Conservation (phyloP, 2,329 filamentous ascomycete genomes). For the Hymenoscyphus scutula region DNA sequence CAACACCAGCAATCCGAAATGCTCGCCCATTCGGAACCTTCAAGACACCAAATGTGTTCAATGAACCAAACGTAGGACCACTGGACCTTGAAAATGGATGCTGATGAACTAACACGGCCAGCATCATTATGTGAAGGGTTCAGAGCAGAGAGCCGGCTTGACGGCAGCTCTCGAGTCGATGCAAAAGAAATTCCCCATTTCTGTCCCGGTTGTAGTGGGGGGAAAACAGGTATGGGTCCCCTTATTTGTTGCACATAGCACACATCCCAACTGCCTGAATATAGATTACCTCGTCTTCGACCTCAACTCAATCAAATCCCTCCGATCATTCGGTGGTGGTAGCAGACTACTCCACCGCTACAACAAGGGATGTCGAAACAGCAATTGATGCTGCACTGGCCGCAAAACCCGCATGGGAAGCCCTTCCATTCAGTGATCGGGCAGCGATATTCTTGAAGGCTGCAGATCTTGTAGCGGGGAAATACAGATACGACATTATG, state of each 20-base stretch:
- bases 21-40: constrained; percentile 64
- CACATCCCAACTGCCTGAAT: constrained; percentile 6
- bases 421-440: constrained; percentile 82
- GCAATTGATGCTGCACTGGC: constrained; percentile 82
- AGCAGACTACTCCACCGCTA: constrained; percentile 82
- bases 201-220: constrained; percentile 76
- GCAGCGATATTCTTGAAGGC: constrained; percentile 95
- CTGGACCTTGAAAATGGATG: too few relatives aligned
- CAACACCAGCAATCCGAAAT: constrained; percentile 13
- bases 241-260: too few relatives aligned
- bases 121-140: constrained; percentile 88
- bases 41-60: constrained; percentile 80
- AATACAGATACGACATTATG: constrained; percentile 97
- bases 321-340: constrained; percentile 73
- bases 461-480: constrained; percentile 81
- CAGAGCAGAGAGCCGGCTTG: constrained; percentile 68
- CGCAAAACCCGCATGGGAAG: constrained; percentile 85
- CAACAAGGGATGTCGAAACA: constrained; percentile 67
- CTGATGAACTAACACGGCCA: constrained; percentile 43
- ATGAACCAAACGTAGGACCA: constrained; percentile 87
- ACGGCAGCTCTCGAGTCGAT: constrained; percentile 39
- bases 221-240: constrained; percentile 66
- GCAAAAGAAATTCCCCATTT: too few relatives aligned
- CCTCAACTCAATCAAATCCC: constrained; percentile 75
- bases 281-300: constrained; percentile 64